phyloP scores from a whole-genome alignment of 257 asterid species.

The Capsicum pubescens region DNA sequence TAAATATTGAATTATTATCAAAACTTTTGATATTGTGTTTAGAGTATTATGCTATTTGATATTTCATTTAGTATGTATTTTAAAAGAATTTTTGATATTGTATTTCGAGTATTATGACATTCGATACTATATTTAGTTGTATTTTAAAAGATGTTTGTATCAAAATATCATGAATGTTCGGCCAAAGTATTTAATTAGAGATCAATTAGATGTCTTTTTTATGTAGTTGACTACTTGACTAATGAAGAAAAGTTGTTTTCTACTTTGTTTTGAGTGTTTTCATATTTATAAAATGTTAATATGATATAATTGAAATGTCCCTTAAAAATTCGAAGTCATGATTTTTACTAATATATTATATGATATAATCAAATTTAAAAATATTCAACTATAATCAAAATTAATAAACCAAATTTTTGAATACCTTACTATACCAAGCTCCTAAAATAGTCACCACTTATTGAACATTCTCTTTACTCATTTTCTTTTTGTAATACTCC shows the following conservation, averaged over 20 bases:
- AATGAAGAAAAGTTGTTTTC: background rate
- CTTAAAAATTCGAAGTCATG: background rate
- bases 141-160: too few relatives aligned
- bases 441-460: background rate
- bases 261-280: background rate
- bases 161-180: too few relatives aligned
- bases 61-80: too few relatives aligned
- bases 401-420: too few relatives aligned
- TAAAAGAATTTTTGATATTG: too few relatives aligned
- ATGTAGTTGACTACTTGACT: background rate
- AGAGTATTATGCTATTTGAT: too few relatives aligned
- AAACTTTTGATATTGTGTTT: too few relatives aligned
- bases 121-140: too few relatives aligned
- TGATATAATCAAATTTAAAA: background rate
- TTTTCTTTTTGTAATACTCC: background rate
- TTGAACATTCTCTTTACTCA: background rate
- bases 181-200: background rate
- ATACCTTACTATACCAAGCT: too few relatives aligned
- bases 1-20: background rate
- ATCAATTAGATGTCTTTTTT: background rate
- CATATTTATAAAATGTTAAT: background rate
- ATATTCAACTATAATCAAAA: background rate
- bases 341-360: background rate
- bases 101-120: background rate
- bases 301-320: background rate